Conservation (phyloP, 306 rosid species). For the Ceratonia siliqua region DNA sequence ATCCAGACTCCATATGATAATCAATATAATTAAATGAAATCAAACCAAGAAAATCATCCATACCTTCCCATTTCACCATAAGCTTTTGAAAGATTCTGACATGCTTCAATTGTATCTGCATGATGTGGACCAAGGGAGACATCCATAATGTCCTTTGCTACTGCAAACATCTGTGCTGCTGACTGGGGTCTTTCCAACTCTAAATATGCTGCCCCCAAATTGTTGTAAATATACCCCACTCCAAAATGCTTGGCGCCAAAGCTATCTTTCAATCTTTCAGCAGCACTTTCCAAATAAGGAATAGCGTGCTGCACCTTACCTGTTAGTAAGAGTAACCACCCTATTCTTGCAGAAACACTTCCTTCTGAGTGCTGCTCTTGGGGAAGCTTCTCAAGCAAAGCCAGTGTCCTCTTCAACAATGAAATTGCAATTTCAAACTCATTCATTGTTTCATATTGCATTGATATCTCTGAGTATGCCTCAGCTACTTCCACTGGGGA, state of each 20-base stretch:
- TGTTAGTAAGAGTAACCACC: constrained; percentile 83
- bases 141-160: constrained; percentile 93
- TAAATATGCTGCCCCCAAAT: constrained; percentile 91
- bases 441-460: constrained; percentile 89
- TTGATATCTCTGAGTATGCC: constrained; percentile 82
- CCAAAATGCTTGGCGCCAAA: constrained; percentile 98
- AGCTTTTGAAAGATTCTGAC: constrained; percentile 92
- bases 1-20: no score
- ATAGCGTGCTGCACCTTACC: constrained; percentile 89
- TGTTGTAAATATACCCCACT: constrained; percentile 90
- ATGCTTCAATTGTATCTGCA: constrained; percentile 83
- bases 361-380: constrained; percentile 95
- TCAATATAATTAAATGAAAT: background rate
- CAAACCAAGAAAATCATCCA: constrained; percentile 32
- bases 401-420: constrained; percentile 67
- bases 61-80: constrained; percentile 80
- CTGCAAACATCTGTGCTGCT: constrained; percentile 93
- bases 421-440: constrained; percentile 90
- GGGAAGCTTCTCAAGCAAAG: constrained; percentile 80
- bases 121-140: constrained; percentile 93
- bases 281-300: constrained; percentile 89
- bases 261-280: constrained; percentile 81
- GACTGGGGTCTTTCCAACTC: constrained; percentile 93
- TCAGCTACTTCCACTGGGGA: constrained; percentile 78
- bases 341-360: constrained; percentile 85